Evolutionary conservation across 73 alveolate species (phyloP).

Genomic region (Paramecium pentaurelia): DNA sequence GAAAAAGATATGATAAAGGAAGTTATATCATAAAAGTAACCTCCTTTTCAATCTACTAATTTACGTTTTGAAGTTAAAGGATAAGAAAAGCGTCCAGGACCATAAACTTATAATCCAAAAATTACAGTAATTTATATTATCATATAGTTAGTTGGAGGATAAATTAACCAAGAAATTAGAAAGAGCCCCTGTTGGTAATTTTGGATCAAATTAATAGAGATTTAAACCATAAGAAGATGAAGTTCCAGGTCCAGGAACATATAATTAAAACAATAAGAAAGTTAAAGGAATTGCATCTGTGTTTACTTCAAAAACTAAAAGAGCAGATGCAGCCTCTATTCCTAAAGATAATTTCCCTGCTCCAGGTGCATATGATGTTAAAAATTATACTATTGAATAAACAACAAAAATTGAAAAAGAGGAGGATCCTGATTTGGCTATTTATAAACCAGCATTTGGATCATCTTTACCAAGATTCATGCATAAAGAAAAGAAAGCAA

Average conservation of each 20-base stretch:
- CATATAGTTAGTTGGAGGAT: background rate
- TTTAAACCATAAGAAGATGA: background rate
- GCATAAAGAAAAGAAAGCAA: background rate
- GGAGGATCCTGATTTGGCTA: constrained; percentile 20
- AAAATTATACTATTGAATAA: constrained; percentile 2
- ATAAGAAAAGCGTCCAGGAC: constrained; percentile 6
- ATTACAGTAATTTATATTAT: background rate
- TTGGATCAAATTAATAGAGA: constrained; percentile 10
- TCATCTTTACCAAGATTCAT: constrained; percentile 31
- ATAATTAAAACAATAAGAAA: background rate
- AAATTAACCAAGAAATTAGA: constrained; percentile 1
- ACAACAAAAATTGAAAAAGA: background rate
- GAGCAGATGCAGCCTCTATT: background rate
- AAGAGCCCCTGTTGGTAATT: constrained; percentile 20
- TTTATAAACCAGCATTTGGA: constrained; percentile 49
- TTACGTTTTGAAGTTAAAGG: background rate
- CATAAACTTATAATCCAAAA: constrained; percentile 27
- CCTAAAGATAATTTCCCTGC: constrained; percentile 15
- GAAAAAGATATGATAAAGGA: background rate
- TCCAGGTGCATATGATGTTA: constrained; percentile 38
- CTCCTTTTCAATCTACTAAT: constrained; percentile 13
- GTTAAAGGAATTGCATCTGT: background rate
- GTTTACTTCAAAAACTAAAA: background rate
- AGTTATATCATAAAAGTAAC: background rate
- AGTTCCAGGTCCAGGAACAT: constrained; percentile 10